Evolutionary conservation across 1,284 basidiomycete species (phyloP).

Genomic region (Ceratobasidium sp.): DNA sequence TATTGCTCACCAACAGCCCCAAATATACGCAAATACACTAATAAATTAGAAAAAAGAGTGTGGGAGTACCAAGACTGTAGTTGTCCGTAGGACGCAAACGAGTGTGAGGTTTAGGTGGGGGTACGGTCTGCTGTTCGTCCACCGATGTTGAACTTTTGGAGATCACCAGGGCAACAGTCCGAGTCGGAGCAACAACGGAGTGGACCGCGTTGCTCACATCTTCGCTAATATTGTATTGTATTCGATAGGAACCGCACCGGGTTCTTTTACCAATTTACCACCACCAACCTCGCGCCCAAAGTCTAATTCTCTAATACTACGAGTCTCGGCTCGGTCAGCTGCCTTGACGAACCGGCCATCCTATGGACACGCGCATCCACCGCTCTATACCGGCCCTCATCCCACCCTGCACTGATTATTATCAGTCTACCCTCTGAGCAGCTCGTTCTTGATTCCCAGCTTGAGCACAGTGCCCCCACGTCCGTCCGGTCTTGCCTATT

Average conservation of each 20-base stretch:
- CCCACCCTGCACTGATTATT: neutral
- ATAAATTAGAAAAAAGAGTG: conserved; percentile 32
- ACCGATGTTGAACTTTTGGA: neutral
- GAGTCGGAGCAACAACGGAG: conserved; percentile 21
- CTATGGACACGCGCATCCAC: neutral
- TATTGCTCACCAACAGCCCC: conserved; percentile 32
- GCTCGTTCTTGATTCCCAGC: neutral
- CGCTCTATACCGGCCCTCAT: neutral
- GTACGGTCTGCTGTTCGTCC: neutral
- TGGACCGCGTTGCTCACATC: conserved; percentile 1
- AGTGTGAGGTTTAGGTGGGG: conserved; percentile 14
- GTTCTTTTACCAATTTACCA: neutral
- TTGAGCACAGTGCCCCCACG: no score
- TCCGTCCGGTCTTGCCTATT: neutral
- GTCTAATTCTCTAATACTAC: neutral
- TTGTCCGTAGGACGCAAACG: conserved; percentile 19
- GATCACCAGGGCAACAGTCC: conserved; percentile 32
- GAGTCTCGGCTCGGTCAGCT: neutral
- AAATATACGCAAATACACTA: conserved; percentile 26
- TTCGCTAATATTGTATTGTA: conserved; percentile 1
- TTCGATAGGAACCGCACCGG: neutral
- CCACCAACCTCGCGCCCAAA: neutral
- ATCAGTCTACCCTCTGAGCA: neutral
- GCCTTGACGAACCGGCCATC: neutral
- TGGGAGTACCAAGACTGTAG: neutral